A percentile compares a stretch with the other conserved stretches of the same genome.
phyloP scores from a whole-genome alignment of 2,329 filamentous ascomycete genomes.

The Pyrenophora tritici-repentis region DNA sequence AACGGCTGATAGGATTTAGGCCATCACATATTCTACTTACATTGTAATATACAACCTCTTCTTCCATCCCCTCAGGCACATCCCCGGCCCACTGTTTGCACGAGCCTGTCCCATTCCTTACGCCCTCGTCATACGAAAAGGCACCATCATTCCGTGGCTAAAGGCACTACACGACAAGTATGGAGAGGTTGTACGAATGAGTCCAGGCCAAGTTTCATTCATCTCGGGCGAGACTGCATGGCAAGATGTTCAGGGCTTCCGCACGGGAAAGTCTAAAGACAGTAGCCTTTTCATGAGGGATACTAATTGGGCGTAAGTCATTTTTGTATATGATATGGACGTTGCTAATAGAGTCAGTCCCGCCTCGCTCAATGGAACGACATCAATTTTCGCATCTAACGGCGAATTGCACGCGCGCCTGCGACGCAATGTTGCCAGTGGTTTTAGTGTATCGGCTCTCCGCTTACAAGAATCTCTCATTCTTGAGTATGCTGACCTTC shows the following conservation, averaged over 20 bases:
- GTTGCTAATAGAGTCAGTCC: conserved; percentile 9
- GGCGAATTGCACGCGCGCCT: conserved; percentile 43
- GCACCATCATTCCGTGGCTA: conserved; percentile 32
- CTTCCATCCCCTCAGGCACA: conserved; percentile 52
- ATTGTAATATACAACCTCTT: conserved; percentile 46
- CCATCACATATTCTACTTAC: conserved; percentile 17
- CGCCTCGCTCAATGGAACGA: conserved; percentile 34
- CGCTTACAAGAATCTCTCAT: conserved; percentile 49
- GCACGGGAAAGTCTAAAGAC: conserved; percentile 43
- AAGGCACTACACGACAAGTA: conserved; percentile 47
- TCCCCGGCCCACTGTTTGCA: conserved; percentile 50
- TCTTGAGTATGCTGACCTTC: conserved; percentile 47
- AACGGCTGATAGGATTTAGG: conserved; percentile 11
- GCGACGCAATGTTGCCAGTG: conserved; percentile 47
- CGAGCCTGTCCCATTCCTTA: conserved; percentile 43
- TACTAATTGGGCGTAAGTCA: conserved; percentile 37
- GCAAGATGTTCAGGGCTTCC: conserved; percentile 52
- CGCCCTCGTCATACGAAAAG: conserved; percentile 30
- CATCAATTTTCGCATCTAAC: conserved; percentile 32
- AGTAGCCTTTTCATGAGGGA: conserved; percentile 46
- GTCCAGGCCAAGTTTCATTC: conserved; percentile 52
- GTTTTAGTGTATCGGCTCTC: conserved; percentile 52
- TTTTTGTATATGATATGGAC: not conserved
- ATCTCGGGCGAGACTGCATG: conserved; percentile 51
- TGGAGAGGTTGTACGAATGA: conserved; percentile 51